These are phyloP conservation scores for Phaeophleospora eucalypticola DNA, from an alignment of 2,329 filamentous ascomycete genomes.

Conservation along the genomic window DNA sequence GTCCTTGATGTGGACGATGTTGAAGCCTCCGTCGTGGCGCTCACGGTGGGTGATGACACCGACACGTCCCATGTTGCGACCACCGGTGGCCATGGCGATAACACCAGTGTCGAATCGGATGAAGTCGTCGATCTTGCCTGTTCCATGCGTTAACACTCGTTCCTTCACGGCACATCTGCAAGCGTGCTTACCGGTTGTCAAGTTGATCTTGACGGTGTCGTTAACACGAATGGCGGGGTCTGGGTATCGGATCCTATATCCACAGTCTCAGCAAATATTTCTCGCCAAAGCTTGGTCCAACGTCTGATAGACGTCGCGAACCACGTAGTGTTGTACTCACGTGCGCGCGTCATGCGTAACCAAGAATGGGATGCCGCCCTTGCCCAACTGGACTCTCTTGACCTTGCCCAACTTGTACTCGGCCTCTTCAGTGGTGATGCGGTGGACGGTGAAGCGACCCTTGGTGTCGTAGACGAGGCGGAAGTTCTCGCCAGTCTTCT, in stretches of 20 bases:
- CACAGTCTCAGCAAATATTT: conserved; percentile 27
- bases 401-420: conserved; percentile 99
- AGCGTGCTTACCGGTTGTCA: conserved; percentile 65
- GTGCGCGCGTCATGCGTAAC: conserved; percentile 99
- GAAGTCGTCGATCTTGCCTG: conserved; percentile 85
- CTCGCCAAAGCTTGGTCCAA: conserved; percentile 98
- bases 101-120: conserved; percentile 98
- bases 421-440: conserved; percentile 97
- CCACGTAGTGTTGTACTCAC: conserved; percentile 69
- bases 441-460: conserved; percentile 99
- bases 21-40: conserved; percentile 99
- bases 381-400: conserved; percentile 98
- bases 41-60: conserved; percentile 99
- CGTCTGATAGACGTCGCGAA: conserved; percentile 90
- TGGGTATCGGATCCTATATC: conserved; percentile 90
- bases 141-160: conserved; percentile 3
- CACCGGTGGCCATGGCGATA: conserved; percentile 97
- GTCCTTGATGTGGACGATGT: conserved; percentile 96
- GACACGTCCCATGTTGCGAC: conserved; percentile 99
- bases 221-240: conserved; percentile 99
- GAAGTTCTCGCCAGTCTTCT: conserved; percentile 99
- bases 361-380: conserved; percentile 99
- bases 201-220: conserved; percentile 99
- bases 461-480: conserved; percentile 99
- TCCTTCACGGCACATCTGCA: neutral